Conservation (phyloP, 2,329 filamentous ascomycete species). For the Fusarium sp. region DNA sequence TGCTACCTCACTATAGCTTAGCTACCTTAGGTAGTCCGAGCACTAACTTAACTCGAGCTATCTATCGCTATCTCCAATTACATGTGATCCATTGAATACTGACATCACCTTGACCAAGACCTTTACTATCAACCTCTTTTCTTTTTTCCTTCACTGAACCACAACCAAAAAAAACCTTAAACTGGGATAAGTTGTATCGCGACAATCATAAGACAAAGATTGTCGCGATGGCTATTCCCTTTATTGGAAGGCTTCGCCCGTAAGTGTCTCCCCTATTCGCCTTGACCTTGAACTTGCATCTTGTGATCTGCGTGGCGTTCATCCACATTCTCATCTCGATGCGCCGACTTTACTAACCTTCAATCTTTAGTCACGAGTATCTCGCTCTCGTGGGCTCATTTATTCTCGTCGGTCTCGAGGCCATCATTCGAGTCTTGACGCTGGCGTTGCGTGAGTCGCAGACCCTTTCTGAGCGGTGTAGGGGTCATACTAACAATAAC, state of each 20-base stretch:
- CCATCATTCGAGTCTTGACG: constrained; percentile 85
- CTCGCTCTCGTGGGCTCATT: constrained; percentile 87
- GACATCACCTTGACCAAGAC: constrained; percentile 41
- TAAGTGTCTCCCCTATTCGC: constrained; percentile 50
- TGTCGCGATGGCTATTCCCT: constrained; percentile 63
- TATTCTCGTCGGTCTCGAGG: constrained; percentile 83
- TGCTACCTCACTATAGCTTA: constrained; percentile 10
- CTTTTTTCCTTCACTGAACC: constrained; percentile 16
- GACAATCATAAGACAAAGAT: constrained; percentile 10
- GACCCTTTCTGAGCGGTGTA: constrained; percentile 20
- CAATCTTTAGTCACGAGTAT: constrained; percentile 78
- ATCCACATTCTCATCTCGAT: constrained; percentile 9
- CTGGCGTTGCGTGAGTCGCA: constrained; percentile 80
- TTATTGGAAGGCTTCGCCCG: constrained; percentile 66
- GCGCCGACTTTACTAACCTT: constrained; percentile 31
- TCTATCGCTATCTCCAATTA: constrained; percentile 30
- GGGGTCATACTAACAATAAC: constrained; percentile 12
- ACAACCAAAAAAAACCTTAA: constrained; percentile 2
- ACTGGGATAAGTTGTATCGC: constrained; percentile 16
- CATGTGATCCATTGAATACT: constrained; percentile 40
- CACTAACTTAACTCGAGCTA: constrained; percentile 6
- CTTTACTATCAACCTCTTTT: constrained; percentile 14
- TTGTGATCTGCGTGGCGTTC: constrained; percentile 14
- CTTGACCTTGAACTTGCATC: background rate
- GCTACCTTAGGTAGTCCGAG: background rate